Conservation (phyloP, 371 early-diverging fungal genomes). For the Rhizomucor pusillus region DNA sequence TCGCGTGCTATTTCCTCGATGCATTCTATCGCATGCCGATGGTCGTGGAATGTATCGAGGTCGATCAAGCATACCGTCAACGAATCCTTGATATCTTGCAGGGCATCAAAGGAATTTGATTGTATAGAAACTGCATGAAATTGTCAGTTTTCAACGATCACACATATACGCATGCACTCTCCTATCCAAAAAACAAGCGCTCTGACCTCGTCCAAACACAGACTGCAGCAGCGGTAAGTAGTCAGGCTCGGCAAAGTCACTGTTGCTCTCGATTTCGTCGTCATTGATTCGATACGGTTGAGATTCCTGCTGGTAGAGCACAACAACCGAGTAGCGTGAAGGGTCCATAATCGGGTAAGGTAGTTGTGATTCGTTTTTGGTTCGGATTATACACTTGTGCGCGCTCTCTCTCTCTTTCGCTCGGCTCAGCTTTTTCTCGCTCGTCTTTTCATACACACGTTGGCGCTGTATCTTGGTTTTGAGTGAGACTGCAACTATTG, state of each 20-base stretch:
- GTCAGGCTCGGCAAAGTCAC: constrained; percentile 3
- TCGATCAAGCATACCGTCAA: constrained; percentile 12
- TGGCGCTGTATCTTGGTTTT: too few species aligned
- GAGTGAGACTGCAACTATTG: too few species aligned
- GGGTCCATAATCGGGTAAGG: constrained; percentile 15
- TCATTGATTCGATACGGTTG: constrained; percentile 15
- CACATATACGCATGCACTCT: background rate
- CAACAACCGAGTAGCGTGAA: constrained; percentile 21
- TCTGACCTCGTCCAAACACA: constrained; percentile 23
- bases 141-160: background rate
- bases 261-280: constrained; percentile 4
- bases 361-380: background rate
- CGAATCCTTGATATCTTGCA: constrained; percentile 14
- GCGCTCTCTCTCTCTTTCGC: constrained; percentile 13
- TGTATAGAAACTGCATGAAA: constrained; percentile 48
- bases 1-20: background rate
- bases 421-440: background rate
- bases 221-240: constrained; percentile 12
- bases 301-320: constrained; percentile 16
- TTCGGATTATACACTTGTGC: background rate
- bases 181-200: background rate
- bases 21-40: background rate
- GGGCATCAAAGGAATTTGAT: constrained; percentile 22
- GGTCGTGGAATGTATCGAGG: constrained; percentile 7
- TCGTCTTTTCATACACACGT: too few species aligned